Conservation (phyloP, 2,329 filamentous ascomycete species). For the Hypocrella siamensis region DNA sequence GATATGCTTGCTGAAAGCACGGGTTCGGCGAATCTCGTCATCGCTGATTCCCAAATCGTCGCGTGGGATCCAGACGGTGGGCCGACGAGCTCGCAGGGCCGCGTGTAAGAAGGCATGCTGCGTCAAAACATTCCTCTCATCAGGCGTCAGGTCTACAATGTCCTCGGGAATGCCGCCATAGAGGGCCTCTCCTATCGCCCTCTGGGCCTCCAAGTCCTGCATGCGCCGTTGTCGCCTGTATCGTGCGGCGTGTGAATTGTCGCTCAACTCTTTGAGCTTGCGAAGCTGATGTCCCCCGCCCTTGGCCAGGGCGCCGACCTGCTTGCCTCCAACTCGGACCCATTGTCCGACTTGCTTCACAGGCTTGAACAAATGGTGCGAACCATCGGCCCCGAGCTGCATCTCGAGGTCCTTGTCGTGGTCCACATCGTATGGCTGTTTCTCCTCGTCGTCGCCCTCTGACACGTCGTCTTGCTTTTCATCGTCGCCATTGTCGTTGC, state of each 20-base stretch:
- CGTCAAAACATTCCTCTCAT: conserved; percentile 73
- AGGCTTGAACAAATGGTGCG: conserved; percentile 22
- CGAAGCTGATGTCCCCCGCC: conserved; percentile 32
- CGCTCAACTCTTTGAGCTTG: conserved; percentile 20
- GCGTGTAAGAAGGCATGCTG: conserved; percentile 83
- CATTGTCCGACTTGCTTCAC: conserved; percentile 30
- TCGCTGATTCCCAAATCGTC: conserved; percentile 84
- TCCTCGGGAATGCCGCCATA: conserved; percentile 84
- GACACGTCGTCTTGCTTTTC: conserved; percentile 33
- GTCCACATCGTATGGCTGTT: conserved; percentile 11
- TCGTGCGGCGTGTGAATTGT: conserved; percentile 23
- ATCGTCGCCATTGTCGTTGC: conserved; percentile 18
- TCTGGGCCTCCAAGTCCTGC: conserved; percentile 57
- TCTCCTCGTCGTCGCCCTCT: conserved; percentile 24
- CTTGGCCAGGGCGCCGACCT: conserved; percentile 19
- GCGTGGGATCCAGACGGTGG: conserved; percentile 84
- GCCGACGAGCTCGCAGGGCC: conserved; percentile 68
- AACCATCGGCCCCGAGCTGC: conserved; percentile 12
- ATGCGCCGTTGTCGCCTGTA: conserved; percentile 32
- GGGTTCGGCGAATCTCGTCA: conserved; percentile 72
- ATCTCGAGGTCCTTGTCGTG: conserved; percentile 23
- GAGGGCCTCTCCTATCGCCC: conserved; percentile 59
- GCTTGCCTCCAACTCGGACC: conserved; percentile 19
- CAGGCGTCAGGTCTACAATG: conserved; percentile 82
- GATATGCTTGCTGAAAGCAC: conserved; percentile 59